phyloP scores from a whole-genome alignment of 257 asterid species.

The Solanum acaule region DNA sequence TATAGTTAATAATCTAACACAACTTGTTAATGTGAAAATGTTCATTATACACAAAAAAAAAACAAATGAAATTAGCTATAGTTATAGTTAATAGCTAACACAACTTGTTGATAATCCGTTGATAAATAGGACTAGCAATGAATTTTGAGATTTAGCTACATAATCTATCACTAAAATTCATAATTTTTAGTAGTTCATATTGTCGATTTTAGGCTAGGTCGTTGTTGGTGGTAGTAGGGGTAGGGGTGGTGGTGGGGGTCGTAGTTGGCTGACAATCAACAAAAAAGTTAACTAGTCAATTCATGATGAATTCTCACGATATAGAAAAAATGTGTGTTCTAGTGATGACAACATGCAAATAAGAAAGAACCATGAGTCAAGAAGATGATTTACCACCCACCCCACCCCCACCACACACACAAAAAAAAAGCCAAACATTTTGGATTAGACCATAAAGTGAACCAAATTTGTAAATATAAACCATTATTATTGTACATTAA shows the following conservation, averaged over 20 bases:
- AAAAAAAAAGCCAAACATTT: not conserved
- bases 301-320: not conserved
- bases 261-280: not conserved
- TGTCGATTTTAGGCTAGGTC: not conserved
- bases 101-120: not conserved
- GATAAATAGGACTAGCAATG: not conserved
- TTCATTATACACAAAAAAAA: not conserved
- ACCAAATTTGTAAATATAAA: not conserved
- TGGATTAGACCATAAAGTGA: not conserved
- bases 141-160: not conserved
- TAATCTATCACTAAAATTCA: not conserved
- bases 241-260: no score
- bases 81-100: not conserved
- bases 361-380: not conserved
- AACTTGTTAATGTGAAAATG: not conserved
- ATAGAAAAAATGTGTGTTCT: not conserved
- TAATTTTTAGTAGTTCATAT: not conserved
- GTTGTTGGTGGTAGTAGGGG: not conserved
- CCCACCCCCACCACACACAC: not conserved
- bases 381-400: not conserved
- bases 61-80: not conserved
- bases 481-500: not conserved
- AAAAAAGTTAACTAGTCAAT: not conserved
- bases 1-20: not conserved
- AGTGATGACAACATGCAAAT: not conserved